Conservation (phyloP, 2,329 filamentous ascomycete genomes). For the Grosmannia huntii region DNA sequence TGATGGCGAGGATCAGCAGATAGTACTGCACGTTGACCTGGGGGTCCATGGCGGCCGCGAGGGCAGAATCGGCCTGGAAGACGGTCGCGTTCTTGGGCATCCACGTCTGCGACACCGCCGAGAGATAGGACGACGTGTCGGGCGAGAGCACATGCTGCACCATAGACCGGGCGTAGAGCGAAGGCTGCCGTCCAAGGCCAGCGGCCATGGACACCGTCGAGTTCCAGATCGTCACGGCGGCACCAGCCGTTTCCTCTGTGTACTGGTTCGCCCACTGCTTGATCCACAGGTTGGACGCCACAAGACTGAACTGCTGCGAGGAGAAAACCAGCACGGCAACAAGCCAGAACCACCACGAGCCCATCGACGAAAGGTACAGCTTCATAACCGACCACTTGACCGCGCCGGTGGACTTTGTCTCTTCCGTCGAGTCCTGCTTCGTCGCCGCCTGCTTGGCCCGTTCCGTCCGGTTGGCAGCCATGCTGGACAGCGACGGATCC, state of each 20-base stretch:
- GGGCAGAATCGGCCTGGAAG: conserved; percentile 21
- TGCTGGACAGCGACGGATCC: conserved; percentile 31
- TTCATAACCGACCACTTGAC: conserved; percentile 80
- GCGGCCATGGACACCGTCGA: conserved; percentile 1
- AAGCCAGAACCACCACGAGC: conserved; percentile 92
- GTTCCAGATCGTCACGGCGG: background rate
- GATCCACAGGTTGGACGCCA: conserved; percentile 91
- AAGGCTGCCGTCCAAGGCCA: background rate
- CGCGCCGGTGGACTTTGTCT: conserved; percentile 71
- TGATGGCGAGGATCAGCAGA: conserved; percentile 65
- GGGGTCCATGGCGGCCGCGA: conserved; percentile 13
- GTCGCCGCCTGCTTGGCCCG: conserved; percentile 46
- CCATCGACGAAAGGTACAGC: conserved; percentile 83
- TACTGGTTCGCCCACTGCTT: conserved; percentile 92
- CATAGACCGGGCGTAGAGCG: conserved; percentile 6
- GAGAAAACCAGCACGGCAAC: conserved; percentile 62
- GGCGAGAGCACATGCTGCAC: conserved; percentile 4
- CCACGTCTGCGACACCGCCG: conserved; percentile 5
- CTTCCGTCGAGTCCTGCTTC: conserved; percentile 46
- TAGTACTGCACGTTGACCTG: conserved; percentile 77
- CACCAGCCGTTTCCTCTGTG: conserved; percentile 24
- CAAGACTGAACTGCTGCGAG: conserved; percentile 70
- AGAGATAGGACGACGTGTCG: background rate
- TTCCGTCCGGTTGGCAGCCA: conserved; percentile 23
- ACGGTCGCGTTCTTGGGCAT: conserved; percentile 21